These are phyloP conservation scores for Colletotrichum viniferum DNA, from an alignment of 2,329 filamentous ascomycete species.

Conservation along the genomic window DNA sequence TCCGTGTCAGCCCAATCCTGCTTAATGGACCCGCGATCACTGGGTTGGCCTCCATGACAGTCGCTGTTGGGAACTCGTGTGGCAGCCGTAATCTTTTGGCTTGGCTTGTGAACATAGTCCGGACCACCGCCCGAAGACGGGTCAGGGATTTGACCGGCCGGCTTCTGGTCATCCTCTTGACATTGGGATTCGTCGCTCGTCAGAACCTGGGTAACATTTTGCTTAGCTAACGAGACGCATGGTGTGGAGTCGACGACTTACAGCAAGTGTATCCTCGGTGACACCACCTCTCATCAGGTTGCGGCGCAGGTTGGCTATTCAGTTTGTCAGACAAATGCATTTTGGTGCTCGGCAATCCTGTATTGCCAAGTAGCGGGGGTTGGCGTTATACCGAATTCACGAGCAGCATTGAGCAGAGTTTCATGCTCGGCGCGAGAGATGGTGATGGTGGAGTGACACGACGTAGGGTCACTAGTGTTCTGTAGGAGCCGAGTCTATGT, in stretches of 20 bases:
- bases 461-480: conserved; percentile 21
- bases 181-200: conserved; percentile 20
- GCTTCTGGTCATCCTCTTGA: conserved; percentile 4
- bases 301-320: conserved; percentile 47
- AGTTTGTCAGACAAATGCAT: conserved; percentile 3
- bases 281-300: conserved; percentile 57
- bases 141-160: neutral
- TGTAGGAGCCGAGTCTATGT: neutral
- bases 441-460: conserved; percentile 45
- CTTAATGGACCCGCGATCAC: neutral
- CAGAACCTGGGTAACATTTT: conserved; percentile 5
- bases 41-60: neutral
- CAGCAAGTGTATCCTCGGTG: conserved; percentile 48
- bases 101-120: neutral
- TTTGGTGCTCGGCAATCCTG: neutral
- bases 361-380: neutral
- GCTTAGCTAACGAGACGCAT: neutral
- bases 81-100: neutral
- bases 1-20: neutral
- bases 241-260: conserved; percentile 31
- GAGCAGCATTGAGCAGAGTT: conserved; percentile 53
- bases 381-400: conserved; percentile 59
- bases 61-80: neutral
- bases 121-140: neutral
- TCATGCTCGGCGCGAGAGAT: conserved; percentile 68